These are phyloP conservation scores for Eimeria maxima DNA, from an alignment of 169 alveolate genomes.

Conservation along the genomic window DNA sequence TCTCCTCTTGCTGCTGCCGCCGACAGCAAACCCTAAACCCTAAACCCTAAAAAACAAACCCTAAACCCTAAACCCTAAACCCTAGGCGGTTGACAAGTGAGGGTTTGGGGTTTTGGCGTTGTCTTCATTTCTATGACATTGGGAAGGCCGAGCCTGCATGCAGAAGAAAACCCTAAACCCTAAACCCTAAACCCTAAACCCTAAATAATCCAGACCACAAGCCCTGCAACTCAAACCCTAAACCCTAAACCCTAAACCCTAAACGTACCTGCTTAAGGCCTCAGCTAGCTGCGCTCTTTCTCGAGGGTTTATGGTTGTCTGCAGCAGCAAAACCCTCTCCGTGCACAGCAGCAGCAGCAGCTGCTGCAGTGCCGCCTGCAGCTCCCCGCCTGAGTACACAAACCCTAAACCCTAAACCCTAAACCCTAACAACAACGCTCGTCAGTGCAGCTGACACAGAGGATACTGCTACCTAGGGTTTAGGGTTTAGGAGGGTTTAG, in stretches of 20 bases:
- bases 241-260: background rate
- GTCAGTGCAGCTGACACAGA: too few species aligned
- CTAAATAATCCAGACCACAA: too few species aligned
- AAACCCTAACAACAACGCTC: slow-evolving; percentile 10
- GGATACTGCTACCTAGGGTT: too few species aligned
- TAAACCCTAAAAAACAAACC: background rate
- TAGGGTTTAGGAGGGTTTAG: background rate
- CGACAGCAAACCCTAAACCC: slow-evolving; percentile 15
- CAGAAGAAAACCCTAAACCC: background rate
- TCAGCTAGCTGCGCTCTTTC: background rate
- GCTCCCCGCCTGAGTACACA: background rate
- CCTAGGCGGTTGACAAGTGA: too few species aligned
- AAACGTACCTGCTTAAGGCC: background rate
- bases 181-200: background rate
- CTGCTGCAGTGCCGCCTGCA: background rate
- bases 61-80: background rate
- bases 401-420: slow-evolving; percentile 1
- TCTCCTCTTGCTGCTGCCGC: too few species aligned
- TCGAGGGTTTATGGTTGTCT: background rate
- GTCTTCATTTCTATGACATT: background rate
- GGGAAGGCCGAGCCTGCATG: background rate
- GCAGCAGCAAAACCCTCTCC: slow-evolving; percentile 5
- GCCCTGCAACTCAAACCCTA: background rate
- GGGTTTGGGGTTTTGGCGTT: background rate
- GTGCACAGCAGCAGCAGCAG: slow-evolving; percentile 15